A percentile compares a stretch with the other conserved stretches of the same genome.
phyloP scores from a whole-genome alignment of 2,329 filamentous ascomycete genomes.

The Nannizziopsis barbatae region DNA sequence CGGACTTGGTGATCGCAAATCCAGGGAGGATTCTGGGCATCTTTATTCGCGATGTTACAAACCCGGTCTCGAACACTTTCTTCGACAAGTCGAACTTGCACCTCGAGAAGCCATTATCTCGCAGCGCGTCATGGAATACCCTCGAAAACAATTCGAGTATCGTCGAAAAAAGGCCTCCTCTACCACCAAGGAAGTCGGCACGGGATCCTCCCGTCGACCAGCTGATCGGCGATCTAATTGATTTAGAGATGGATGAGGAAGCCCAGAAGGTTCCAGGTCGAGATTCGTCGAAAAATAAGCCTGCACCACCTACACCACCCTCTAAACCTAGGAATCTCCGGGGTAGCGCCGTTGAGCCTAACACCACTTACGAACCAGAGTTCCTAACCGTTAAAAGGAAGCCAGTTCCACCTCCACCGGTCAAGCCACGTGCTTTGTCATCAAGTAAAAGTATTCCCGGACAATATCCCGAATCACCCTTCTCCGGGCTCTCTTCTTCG shows the following conservation, averaged over 20 bases:
- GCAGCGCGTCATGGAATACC: conserved; percentile 21
- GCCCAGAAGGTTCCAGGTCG: conserved; percentile 1
- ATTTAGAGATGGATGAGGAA: conserved; percentile 24
- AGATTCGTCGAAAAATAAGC: not conserved
- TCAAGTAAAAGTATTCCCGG: not conserved
- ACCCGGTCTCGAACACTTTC: conserved; percentile 58
- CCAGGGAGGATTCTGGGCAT: conserved; percentile 73
- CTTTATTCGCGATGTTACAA: conserved; percentile 94
- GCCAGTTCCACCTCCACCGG: conserved; percentile 15
- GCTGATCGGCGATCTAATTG: conserved; percentile 28
- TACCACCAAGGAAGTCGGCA: conserved; percentile 30
- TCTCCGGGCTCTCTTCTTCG: not conserved
- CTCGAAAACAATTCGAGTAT: conserved; percentile 22
- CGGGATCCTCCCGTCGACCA: conserved; percentile 16
- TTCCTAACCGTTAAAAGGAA: conserved; percentile 13
- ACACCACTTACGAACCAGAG: conserved; percentile 1
- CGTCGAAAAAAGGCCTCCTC: conserved; percentile 25
- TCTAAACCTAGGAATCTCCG: conserved; percentile 32
- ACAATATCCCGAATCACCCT: not conserved
- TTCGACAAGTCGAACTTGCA: conserved; percentile 55
- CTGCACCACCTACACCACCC: conserved; percentile 32
- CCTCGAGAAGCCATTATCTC: conserved; percentile 19
- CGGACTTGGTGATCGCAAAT: conserved; percentile 75
- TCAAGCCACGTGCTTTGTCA: conserved; percentile 13
- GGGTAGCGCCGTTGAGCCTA: conserved; percentile 8